Base-by-base conservation (phyloP, 306 rosid genomes). In the Argentina anserina region DNA sequence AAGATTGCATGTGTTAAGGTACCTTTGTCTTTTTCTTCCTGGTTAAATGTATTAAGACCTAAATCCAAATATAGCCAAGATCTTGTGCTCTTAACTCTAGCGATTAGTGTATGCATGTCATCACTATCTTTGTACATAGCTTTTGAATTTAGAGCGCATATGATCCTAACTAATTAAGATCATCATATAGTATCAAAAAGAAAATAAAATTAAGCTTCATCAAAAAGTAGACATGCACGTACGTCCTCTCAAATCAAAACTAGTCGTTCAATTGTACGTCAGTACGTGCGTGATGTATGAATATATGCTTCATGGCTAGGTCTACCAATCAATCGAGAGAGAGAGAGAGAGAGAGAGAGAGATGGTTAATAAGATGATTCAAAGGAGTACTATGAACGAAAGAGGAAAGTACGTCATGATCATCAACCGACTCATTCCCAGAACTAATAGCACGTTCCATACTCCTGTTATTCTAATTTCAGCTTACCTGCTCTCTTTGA, bases 31-130 rank as follows among this genome's bases (percentile, higher is more conserved):
- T 71, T 68, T 28, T 55, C 36, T 26, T 59, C 36, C 39, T 59
- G 31, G 78, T 80, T 86, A 80, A 86, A 52, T 82, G 87, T 53
- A 76, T 81, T 34, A 34, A 65, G 79, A 80, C 81, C 18, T 34
- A 20, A 34, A 31, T 9, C 3, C 9, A 36, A 5, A 39, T 39
- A 42, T 21, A 45, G 1, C 23, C 58, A 64, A 68, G 47, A 81
- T 61, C 60, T 39, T 74, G 74, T 67, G 67, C 13, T 55, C 40
- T 39, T 56, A 53, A 70, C 55, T 69, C 40, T 53, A 31, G 37
- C 49, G 52, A 10, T 8, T 20, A 21, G 26, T 7, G 58, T n/a
- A 20, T n/a, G 23, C 8, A n/a, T 52, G 59, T 21, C 29, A 26
- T 25, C 34, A 55, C 61, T 55, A 4, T 55, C 31, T 9, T 23